Conservation (phyloP, 2,329 filamentous ascomycete genomes). For the Exophiala spinifera region DNA sequence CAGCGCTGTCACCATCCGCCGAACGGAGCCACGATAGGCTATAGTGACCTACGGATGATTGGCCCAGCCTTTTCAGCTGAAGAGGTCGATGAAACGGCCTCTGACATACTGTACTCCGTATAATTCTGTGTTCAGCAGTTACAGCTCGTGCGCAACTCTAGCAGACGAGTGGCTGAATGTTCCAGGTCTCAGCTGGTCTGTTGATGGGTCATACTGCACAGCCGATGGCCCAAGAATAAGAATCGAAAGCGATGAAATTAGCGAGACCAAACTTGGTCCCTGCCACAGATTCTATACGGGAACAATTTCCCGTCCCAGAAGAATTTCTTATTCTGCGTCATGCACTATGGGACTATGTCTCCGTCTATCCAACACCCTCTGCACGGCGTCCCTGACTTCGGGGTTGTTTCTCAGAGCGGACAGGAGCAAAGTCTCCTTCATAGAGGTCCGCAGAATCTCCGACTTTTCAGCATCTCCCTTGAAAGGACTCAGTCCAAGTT, state of each 20-base stretch:
- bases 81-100: slow-evolving; percentile 8
- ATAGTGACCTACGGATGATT: slow-evolving; percentile 14
- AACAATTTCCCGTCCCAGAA: neutral
- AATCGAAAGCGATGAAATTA: neutral
- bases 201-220: neutral
- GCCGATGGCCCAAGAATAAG: neutral
- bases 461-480: slow-evolving; percentile 66
- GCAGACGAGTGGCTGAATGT: neutral
- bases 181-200: no score
- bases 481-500: slow-evolving; percentile 78
- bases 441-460: slow-evolving; percentile 63
- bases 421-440: slow-evolving; percentile 84
- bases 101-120: no score
- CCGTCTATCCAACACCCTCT: slow-evolving; percentile 46
- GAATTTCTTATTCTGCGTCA: slow-evolving; percentile 2
- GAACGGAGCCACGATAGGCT: neutral
- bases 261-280: neutral
- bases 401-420: slow-evolving; percentile 77
- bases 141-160: neutral
- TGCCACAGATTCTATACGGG: neutral
- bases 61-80: slow-evolving; percentile 18
- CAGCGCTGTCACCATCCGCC: neutral
- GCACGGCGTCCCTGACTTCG: slow-evolving; percentile 77
- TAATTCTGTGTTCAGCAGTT: neutral
- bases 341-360: slow-evolving; percentile 15